Evolutionary conservation across 2,329 filamentous ascomycete genomes (phyloP), one percentile per base, ranked within the genome.

Genomic region (Alternaria longipes): DNA sequence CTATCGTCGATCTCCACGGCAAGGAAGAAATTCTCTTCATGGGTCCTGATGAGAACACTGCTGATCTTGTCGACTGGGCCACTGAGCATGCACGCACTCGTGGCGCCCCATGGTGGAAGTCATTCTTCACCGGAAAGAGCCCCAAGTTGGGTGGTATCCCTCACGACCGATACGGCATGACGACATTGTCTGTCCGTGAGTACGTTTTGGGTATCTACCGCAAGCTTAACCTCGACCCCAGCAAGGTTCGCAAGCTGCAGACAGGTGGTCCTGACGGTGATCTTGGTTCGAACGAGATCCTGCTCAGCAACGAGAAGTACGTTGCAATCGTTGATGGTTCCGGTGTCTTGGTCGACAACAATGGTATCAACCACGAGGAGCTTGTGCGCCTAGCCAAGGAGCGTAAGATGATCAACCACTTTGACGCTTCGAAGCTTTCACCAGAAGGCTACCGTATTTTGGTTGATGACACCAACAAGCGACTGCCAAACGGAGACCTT

Each of bases 101-200:
- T 71, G 93, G 93, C 46, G 95, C 95, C 5, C 93, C 93, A 28
- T 99, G 94, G 93, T 99, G 95, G 95, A 99, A 99, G 85, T 99
- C 95, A 0, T 99, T 99, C 87, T 99, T 99, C 86, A 99, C 95
- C 2, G 95, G 95, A 75, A 99, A 99, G 86, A 97, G 93, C 70
- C 95, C 93, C 54, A 95, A 91, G 81, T 87, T 99, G 14, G 95
- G 95, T 65, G 95, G 95, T 76, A 99, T 99, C 70, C 95, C 95
- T 38, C 95, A 99, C 80, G 95, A 99, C 78, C 82, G 85, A 41
- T 99, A 99, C 76, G 95, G 95, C 73, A 99, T 99, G 95, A 99
- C 95, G 1, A 98, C 95, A 0, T 82, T 98, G 59, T 97, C 94
- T 6, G 94, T 99, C 51, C 93, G 95, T 46, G 93, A 99, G 81